Evolutionary conservation across 306 rosid species (phyloP).

Genomic region (Ziziphus jujuba): DNA sequence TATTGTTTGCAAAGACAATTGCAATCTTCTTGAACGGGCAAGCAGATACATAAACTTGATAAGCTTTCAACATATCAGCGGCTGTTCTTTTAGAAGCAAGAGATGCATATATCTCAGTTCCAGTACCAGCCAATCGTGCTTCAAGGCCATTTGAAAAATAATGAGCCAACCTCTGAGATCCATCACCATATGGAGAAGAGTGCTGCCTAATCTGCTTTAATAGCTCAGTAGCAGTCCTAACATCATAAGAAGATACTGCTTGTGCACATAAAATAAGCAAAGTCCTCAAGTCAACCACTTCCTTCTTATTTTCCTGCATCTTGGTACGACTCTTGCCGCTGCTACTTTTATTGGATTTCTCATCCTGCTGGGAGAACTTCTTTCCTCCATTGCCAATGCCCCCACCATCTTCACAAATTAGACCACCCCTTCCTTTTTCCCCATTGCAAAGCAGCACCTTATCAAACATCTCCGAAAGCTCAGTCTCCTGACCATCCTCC

Average conservation of each 20-base stretch:
- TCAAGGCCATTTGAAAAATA: constrained; percentile 62
- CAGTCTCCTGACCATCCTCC: constrained; percentile 34
- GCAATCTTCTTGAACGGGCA: constrained; percentile 67
- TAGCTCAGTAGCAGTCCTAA: constrained; percentile 58
- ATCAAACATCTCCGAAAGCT: constrained; percentile 55
- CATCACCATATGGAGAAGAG: constrained; percentile 61
- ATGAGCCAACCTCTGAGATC: constrained; percentile 69
- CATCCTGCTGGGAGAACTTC: constrained; percentile 32
- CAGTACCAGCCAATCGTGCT: constrained; percentile 69
- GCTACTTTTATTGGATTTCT: constrained; percentile 16
- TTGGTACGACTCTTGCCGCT: constrained; percentile 39
- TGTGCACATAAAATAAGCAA: constrained; percentile 67
- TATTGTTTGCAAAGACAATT: constrained; percentile 53
- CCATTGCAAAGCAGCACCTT: constrained; percentile 37
- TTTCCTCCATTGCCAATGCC: constrained; percentile 20
- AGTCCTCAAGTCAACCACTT: constrained; percentile 57
- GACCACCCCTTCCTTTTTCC: constrained; percentile 16
- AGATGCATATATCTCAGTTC: constrained; percentile 43
- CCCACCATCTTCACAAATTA: constrained; percentile 10
- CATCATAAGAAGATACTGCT: constrained; percentile 58
- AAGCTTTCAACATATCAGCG: constrained; percentile 52
- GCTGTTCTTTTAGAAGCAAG: constrained; percentile 44
- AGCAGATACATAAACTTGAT: constrained; percentile 46
- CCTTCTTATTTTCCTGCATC: constrained; percentile 45
- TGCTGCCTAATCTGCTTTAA: constrained; percentile 68